Evolutionary conservation across 768 basidiomycete genomes (phyloP), one percentile per base, ranked within the genome.

Genomic region (Polyporus arcularius): DNA sequence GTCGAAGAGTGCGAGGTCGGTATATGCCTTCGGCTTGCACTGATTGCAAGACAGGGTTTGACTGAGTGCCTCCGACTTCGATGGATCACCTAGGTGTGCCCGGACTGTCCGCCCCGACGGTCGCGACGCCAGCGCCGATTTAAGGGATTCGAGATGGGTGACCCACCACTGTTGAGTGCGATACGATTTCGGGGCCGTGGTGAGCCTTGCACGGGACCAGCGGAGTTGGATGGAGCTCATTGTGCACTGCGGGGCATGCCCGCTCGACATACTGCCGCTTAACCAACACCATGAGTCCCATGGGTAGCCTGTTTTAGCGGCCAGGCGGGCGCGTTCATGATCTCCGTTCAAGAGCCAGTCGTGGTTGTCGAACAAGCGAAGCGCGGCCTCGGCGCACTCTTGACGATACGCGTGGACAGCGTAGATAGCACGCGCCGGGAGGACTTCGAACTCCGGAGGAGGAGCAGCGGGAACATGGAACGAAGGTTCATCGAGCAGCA

Each of bases 361-460:
- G 16, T 21, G 18, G 32, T 54, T 45, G 26, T 21, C 32, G 4
- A 53, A 11, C 10, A n/a, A 12, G 4, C 15, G 35, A n/a, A 16
- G 51, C 3, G 55, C 61, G 21, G 40, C 56, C 30, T 49, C 26
- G 50, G 40, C 55, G 39, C 61, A 62, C 26, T 49, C 16, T 2
- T 32, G 7, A 2, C 61, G 50, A 21, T 57, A 62, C 4, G 26
- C n/a, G 10, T 32, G 21, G 18, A 49, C 31, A 7, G n/a, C 18
- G 38, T 26, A 38, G 8, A 57, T 15, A 11, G 61, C 61, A 5
- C 16, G 4, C 1, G 56, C 56, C 5, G 56, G 56, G 12, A 62
- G 26, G 2, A 9, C 2, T 2, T 21, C 26, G 30, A 48, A 38
- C 47, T 62, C 61, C 4, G 61, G 56, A 0, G 61, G 56, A 12